These are phyloP conservation scores for Apiospora aurea DNA, from an alignment of 2,329 filamentous ascomycete genomes.

Conservation along the genomic window DNA sequence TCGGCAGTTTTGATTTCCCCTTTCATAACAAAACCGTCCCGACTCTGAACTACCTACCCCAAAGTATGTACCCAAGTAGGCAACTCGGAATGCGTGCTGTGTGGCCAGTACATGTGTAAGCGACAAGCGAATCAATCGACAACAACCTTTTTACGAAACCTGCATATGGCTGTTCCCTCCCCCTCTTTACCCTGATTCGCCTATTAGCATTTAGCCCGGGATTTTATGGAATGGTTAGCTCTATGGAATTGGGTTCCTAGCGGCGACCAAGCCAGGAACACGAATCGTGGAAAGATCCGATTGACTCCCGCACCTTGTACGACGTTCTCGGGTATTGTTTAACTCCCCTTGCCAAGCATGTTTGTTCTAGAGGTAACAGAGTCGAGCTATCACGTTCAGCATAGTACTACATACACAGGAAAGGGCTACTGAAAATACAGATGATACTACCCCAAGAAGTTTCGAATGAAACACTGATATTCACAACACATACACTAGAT, in stretches of 20 bases:
- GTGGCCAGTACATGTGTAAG: conserved; percentile 4
- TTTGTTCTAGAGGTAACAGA: no score
- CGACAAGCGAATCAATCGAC: background rate
- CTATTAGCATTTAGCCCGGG: background rate
- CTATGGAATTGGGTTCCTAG: background rate
- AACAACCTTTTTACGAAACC: background rate
- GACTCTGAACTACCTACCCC: background rate
- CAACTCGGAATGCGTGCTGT: background rate
- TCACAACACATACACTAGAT: background rate
- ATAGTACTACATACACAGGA: no score
- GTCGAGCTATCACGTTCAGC: no score
- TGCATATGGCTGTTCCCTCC: background rate
- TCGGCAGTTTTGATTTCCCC: background rate
- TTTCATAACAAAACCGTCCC: background rate
- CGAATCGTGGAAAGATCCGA: background rate
- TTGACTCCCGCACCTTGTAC: background rate
- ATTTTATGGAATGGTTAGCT: no score
- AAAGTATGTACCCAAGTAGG: background rate
- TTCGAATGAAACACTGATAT: background rate
- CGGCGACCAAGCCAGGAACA: background rate
- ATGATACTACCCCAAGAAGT: background rate
- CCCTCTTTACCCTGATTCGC: background rate
- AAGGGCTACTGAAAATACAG: background rate
- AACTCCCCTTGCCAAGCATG: no score
- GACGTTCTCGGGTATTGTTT: no score